Evolutionary conservation across 768 basidiomycete species (phyloP), one percentile per base, ranked within the genome.

Genomic region (Rhodotorula kratochvilovae): DNA sequence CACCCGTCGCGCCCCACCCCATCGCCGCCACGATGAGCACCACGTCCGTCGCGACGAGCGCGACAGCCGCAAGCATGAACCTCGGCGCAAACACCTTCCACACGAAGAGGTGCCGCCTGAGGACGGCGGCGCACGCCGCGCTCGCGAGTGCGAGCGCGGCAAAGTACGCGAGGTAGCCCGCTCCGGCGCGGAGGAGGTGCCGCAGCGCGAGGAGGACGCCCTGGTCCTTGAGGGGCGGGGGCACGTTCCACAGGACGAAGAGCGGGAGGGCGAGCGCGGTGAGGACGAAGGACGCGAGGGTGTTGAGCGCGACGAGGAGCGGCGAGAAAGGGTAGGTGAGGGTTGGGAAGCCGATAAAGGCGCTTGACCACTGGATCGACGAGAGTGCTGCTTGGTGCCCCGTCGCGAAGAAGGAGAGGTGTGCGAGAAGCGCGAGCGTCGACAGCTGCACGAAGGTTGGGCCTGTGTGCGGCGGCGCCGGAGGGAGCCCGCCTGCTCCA

Each of bases 51-150:
- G 85, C 85, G 8, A 91, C 53, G 46, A 95, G 79, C 39, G 85
- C 84, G 7, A 86, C 77, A 0, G 86, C 91, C 1, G 85, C 90
- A 25, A 86, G 79, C 88, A 97, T 94, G 79, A 94, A 96, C 72
- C 95, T 82, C 72, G 96, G 96, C 48, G 94, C 95, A 77, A 97
- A 99, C 7, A 98, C 88, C 81, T 98, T 97, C 96, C 96, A 99
- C 33, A 97, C 78, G 74, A 79, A 78, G 27, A 79, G 43, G 59
- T 79, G 78, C 27, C 78, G 27, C 33, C 78, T 35, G 46, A 78
- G 65, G 62, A 68, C 68, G n/a, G 76, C 76, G 5, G 78, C 76
- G 45, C 76, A 79, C 35, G 92, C 78, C 2, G 83, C 83, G 6
- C 79, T 64, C 54, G 81, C 80, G 46, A 84, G 62, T 0, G 78